Conservation (phyloP, 306 rosid species). For the Glycyrrhiza uralensis region DNA sequence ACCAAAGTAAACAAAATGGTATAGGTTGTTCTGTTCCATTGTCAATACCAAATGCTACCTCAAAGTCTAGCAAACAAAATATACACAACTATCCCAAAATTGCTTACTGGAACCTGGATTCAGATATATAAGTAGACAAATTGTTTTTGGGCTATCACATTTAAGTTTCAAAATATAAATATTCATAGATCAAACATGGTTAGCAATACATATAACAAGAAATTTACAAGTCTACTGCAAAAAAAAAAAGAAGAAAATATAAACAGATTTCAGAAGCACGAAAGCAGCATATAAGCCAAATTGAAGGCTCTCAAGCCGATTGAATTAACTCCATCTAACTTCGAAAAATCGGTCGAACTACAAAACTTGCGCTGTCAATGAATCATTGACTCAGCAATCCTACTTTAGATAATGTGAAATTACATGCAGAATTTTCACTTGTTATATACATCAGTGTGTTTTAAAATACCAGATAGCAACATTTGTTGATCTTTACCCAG, state of each 20-base stretch:
- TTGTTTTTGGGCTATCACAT: not conserved
- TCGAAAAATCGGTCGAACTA: not conserved
- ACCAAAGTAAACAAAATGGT: no score
- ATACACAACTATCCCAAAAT: no score
- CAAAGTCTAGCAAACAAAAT: no score
- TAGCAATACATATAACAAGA: constrained; percentile 2
- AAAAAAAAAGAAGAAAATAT: not conserved
- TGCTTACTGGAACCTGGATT: no score
- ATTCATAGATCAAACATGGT: not conserved
- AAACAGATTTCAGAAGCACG: constrained; percentile 5
- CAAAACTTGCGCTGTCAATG: constrained; percentile 16
- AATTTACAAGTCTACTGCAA: constrained; percentile 5
- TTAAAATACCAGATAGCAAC: constrained; percentile 44
- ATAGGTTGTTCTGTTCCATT: no score
- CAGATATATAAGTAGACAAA: no score
- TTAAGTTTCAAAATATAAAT: not conserved
- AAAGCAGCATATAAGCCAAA: not conserved
- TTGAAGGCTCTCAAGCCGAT: not conserved
- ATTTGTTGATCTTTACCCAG: constrained; percentile 57
- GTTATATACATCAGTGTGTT: constrained; percentile 15
- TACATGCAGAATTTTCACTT: constrained; percentile 15
- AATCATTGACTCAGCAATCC: constrained; percentile 4
- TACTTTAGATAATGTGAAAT: constrained; percentile 22
- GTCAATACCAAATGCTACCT: no score
- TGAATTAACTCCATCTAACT: constrained; percentile 17